Conservation (phyloP, 805 yeast genomes). For the Hanseniaspora mollemarum region DNA sequence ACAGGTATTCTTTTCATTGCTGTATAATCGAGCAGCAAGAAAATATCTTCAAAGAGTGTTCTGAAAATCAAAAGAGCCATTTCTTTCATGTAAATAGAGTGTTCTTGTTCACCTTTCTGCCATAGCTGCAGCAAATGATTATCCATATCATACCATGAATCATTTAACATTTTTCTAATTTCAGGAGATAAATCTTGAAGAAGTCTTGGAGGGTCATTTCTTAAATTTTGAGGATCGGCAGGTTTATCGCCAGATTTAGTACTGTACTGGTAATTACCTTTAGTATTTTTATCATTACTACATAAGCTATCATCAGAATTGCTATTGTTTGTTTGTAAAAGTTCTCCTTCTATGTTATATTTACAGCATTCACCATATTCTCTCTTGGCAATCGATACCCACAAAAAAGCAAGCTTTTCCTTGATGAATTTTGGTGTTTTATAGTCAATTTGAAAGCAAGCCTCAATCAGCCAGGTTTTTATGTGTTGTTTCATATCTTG, state of each 20-base stretch:
- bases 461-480: conserved; percentile 73
- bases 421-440: conserved; percentile 79
- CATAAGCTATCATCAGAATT: not conserved
- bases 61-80: conserved; percentile 66
- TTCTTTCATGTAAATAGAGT: conserved; percentile 37
- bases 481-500: conserved; percentile 43
- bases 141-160: conserved; percentile 87
- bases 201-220: conserved; percentile 13
- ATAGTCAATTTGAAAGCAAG: conserved; percentile 47
- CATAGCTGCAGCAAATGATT: conserved; percentile 60
- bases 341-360: conserved; percentile 15
- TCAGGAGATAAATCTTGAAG: conserved; percentile 6
- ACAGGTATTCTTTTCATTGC: conserved; percentile 71
- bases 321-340: conserved; percentile 6
- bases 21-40: conserved; percentile 79
- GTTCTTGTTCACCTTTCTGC: conserved; percentile 47
- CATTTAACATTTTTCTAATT: conserved; percentile 35
- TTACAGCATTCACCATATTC: conserved; percentile 74
- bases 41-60: conserved; percentile 85
- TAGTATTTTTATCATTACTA: not conserved
- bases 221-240: conserved; percentile 16
- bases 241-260: conserved; percentile 19
- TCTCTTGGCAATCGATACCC: conserved; percentile 86
- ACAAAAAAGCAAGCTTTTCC: conserved; percentile 77
- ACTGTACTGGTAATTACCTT: conserved; percentile 15